Percentiles rank a stretch among this genome's conserved stretches.
phyloP scores from a whole-genome alignment of 192 early-diverging fungal genomes.

The Dimargaris verticillata region DNA sequence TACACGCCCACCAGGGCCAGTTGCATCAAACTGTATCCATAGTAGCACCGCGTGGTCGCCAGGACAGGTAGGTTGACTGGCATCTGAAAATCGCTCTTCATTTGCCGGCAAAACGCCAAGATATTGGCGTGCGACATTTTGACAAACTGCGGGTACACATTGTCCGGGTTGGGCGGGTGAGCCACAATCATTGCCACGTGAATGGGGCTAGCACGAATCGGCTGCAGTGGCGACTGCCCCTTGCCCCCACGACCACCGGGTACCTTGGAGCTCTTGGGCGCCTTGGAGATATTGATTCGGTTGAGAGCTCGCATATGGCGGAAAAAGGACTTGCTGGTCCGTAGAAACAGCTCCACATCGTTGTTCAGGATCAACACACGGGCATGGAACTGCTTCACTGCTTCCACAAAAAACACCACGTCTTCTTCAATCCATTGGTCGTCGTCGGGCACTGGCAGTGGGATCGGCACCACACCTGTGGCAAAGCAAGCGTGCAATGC shows the following conservation, averaged over 20 bases:
- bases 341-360: conserved; percentile 47
- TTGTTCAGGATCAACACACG: conserved; percentile 41
- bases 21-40: conserved; percentile 34
- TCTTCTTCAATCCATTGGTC: conserved; percentile 43
- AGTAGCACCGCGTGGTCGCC: conserved; percentile 28
- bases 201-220: not conserved
- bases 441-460: conserved; percentile 48
- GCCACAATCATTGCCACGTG: conserved; percentile 42
- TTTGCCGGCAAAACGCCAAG: conserved; percentile 23
- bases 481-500: conserved; percentile 65
- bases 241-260: not conserved
- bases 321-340: conserved; percentile 25
- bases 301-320: conserved; percentile 15
- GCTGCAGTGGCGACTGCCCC: not conserved
- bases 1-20: conserved; percentile 31
- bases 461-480: conserved; percentile 56
- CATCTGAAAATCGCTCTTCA: conserved; percentile 34
- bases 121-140: conserved; percentile 22
- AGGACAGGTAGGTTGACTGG: conserved; percentile 21
- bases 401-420: conserved; percentile 38
- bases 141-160: conserved; percentile 28
- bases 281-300: conserved; percentile 43
- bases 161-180: conserved; percentile 20
- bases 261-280: conserved; percentile 37
- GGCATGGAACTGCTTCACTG: conserved; percentile 42